A percentile compares a stretch with the other conserved stretches of the same genome.
Evolutionary conservation across 768 basidiomycete species (phyloP).

Genomic region (Auricularia sp.): DNA sequence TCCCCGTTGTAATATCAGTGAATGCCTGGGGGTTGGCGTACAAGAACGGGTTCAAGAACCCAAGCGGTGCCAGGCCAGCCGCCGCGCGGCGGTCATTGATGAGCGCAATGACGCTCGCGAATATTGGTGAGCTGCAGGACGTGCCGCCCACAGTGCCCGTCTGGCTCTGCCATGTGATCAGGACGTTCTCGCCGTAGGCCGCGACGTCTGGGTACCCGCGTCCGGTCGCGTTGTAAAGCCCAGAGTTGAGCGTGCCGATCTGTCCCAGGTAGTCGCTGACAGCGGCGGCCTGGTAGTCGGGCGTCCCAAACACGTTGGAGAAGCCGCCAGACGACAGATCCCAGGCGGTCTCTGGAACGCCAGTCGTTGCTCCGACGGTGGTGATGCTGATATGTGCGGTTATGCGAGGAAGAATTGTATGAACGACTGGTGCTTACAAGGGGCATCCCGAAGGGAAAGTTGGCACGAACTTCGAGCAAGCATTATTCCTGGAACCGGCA

Average conservation of each 20-base stretch:
- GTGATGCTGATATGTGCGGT: neutral
- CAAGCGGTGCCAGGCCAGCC: slow-evolving; percentile 24
- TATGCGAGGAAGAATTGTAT: neutral
- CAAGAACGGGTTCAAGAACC: slow-evolving; percentile 31
- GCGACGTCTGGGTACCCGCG: slow-evolving; percentile 33
- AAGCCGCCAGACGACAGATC: slow-evolving; percentile 60
- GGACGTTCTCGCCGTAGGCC: slow-evolving; percentile 38
- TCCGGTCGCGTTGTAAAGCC: slow-evolving; percentile 37
- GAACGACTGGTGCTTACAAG: slow-evolving; percentile 3
- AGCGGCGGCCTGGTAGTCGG: slow-evolving; percentile 20
- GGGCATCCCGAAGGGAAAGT: slow-evolving; percentile 14
- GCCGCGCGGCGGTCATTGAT: slow-evolving; percentile 25
- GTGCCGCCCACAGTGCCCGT: slow-evolving; percentile 36
- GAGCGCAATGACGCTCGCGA: slow-evolving; percentile 22
- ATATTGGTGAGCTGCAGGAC: slow-evolving; percentile 22
- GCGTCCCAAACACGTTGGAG: slow-evolving; percentile 32
- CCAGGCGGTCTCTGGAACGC: neutral
- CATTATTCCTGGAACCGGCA: slow-evolving; percentile 7
- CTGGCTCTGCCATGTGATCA: slow-evolving; percentile 43
- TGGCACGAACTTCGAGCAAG: slow-evolving; percentile 11
- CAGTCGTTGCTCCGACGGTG: neutral
- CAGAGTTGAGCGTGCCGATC: slow-evolving; percentile 37
- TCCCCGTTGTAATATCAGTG: slow-evolving; percentile 46
- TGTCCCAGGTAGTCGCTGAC: slow-evolving; percentile 22
- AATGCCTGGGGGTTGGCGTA: slow-evolving; percentile 16